These are phyloP conservation scores for Botrytis sinoallii DNA, from an alignment of 2,329 filamentous ascomycete species.

Conservation along the genomic window DNA sequence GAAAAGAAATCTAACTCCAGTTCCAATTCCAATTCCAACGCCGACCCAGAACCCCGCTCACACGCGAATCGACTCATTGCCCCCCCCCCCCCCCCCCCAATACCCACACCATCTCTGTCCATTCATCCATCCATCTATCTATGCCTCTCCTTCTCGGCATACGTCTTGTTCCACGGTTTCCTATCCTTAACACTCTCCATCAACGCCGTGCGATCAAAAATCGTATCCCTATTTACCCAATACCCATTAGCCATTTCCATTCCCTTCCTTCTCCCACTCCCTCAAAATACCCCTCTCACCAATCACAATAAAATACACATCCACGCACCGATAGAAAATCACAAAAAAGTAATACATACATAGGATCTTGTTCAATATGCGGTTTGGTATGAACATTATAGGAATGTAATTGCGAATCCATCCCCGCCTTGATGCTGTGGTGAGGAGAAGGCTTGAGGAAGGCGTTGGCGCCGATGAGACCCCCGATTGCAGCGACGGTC, in stretches of 20 bases:
- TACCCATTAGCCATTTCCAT: background rate
- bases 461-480: constrained; percentile 16
- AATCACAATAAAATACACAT: background rate
- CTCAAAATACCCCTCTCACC: background rate
- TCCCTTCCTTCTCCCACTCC: too few relatives aligned
- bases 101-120: background rate
- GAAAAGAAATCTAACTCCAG: background rate
- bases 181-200: constrained; percentile 20
- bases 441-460: constrained; percentile 8
- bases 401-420: constrained; percentile 9
- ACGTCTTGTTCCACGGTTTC: constrained; percentile 24
- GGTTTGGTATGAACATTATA: constrained; percentile 13
- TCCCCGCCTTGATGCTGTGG: constrained; percentile 10
- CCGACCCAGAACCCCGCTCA: background rate
- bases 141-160: constrained; percentile 20
- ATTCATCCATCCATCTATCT: background rate
- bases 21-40: background rate
- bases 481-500: constrained; percentile 6
- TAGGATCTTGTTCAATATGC: constrained; percentile 6
- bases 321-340: background rate
- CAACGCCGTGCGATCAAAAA: constrained; percentile 23
- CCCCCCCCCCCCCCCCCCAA: too few relatives aligned
- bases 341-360: constrained; percentile 17
- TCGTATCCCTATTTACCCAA: constrained; percentile 19
- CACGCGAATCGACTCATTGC: background rate